phyloP scores from a whole-genome alignment of 768 basidiomycete genomes.

The Peribolospora kevripleyi region DNA sequence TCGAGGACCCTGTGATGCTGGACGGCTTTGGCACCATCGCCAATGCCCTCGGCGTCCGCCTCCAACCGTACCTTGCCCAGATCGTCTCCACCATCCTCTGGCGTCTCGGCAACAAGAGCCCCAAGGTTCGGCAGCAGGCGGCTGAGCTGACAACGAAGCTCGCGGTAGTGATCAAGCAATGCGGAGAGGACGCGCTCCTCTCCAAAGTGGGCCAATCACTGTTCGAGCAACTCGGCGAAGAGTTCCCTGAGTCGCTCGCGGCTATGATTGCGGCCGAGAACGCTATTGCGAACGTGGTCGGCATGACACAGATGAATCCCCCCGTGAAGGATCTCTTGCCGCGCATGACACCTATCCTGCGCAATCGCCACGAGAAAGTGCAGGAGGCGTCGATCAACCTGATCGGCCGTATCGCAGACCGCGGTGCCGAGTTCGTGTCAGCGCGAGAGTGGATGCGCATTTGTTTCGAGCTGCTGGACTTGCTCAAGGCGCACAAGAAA shows the following conservation, averaged over 20 bases:
- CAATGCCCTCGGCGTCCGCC: constrained; percentile 78
- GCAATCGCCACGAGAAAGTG: constrained; percentile 97
- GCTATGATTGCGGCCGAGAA: constrained; percentile 88
- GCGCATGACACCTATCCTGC: constrained; percentile 98
- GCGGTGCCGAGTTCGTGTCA: constrained; percentile 94
- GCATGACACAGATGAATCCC: constrained; percentile 99
- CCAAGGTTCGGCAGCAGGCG: constrained; percentile 95
- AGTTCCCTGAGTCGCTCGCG: constrained; percentile 38
- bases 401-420: constrained; percentile 96
- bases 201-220: constrained; percentile 89
- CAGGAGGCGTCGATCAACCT: constrained; percentile 98
- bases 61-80: constrained; percentile 94
- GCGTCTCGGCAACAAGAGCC: constrained; percentile 98
- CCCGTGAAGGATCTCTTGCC: constrained; percentile 96
- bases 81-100: constrained; percentile 97
- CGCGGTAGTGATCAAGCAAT: constrained; percentile 94
- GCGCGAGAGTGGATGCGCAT: constrained; percentile 99
- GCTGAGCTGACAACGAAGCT: constrained; percentile 93
- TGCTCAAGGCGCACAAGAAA: constrained; percentile 97
- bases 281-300: constrained; percentile 96
- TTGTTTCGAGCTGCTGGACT: constrained; percentile 88
- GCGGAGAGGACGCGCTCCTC: constrained; percentile 82
- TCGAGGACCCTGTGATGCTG: constrained; percentile 96
- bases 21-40: constrained; percentile 97
- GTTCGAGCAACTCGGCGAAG: constrained; percentile 96